Base-by-base conservation (phyloP, 306 rosid genomes). In the Cucumis cinereus region DNA sequence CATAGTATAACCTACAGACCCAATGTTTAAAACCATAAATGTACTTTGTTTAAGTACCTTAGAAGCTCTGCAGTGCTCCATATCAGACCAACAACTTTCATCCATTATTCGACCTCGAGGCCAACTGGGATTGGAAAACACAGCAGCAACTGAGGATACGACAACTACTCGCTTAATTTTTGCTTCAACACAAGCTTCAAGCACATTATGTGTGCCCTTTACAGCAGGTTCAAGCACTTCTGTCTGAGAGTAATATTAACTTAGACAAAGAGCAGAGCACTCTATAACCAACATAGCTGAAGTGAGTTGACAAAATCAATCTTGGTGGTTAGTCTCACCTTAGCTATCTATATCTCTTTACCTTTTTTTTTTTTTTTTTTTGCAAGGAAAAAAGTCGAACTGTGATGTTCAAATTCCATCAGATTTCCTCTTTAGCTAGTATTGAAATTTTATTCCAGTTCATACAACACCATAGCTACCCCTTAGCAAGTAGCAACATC, bases 81-180 rank as follows among this genome's bases (percentile, higher is more conserved):
- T 80, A 53, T 86, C 87, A 2, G 86, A 84, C 87, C 90, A 86
- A 74, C 74, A 80, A 57, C 71, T 70, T 77, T 86, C 90, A 55
- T 86, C 86, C 78, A 84, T 47, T 36, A 78, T 79, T 55, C 20
- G 84, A 76, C 55, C 81, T 63, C 53, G 60, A 19, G 81, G 41
- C 90, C 80, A 86, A 1, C 24, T 69, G 9, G 90, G 87, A 78
- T 86, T 80, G 81, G 52, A 4, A 8, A 3, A 0, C 47, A 83
- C 82, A 22, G 87, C 82, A 67, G 82, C 61, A 16, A 0, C 43
- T 26, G 89, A 77, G 7, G 89, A 86, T 50, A 86, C 85, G 22
- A 50, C 80, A 53, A 86, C 82, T 14, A 86, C 79, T 20, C 84
- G 82, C 79, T 79, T 79, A 23, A 83, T 79, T 57, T 86, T 81